Base-by-base conservation (phyloP, 2,329 filamentous ascomycete species). In the Stemphylium vesicarium region DNA sequence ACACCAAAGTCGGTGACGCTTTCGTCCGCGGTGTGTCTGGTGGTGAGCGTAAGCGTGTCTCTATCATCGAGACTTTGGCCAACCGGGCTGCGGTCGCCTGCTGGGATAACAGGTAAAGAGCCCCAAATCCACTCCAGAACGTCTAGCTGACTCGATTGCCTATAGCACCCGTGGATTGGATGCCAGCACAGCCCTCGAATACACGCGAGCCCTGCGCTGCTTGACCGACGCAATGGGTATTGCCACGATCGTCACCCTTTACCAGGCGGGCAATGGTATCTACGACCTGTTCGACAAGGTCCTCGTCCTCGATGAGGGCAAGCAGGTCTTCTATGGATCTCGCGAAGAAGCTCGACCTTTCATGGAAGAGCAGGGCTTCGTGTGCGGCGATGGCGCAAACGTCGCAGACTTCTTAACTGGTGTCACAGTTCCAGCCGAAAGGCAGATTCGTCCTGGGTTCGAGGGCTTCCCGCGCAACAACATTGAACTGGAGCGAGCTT, bases 321-420 rank as follows among this genome's bases (percentile, higher is more conserved):
- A 87, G 0, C 84, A 92, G 69, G 90, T 93, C 57, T 94, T 85
- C 77, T 92, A 87, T 59, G 90, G 90, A 0, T 81, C 84, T 0
- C 82, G 84, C 0, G 69, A 66, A 4, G 71, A 80, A 4, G 90
- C 89, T 1, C 85, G 82, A 57, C 74, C 76, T 0, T 92, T 86
- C 71, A 91, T 92, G 60, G 84, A 86, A 64, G 73, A 81, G 9
- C 84, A 88, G 69, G 90, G 90, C 16, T 92, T 91, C 64, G 64
- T 85, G 20, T 89, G 84, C 62, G 79, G 80, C 0, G 81, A 85
- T 5, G 83, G 85, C 4, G 84, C 86, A 26, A 91, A 88, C 0
- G 85, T 86, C 0, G 85, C 85, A 1, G 90, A 94, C 65, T 93
- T 91, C 71, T 75, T 93, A n/a, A 92, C 89, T 0, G 89, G 87